Evolutionary conservation across 208 protist genomes (phyloP).

Genomic region (Lotmaria passim): DNA sequence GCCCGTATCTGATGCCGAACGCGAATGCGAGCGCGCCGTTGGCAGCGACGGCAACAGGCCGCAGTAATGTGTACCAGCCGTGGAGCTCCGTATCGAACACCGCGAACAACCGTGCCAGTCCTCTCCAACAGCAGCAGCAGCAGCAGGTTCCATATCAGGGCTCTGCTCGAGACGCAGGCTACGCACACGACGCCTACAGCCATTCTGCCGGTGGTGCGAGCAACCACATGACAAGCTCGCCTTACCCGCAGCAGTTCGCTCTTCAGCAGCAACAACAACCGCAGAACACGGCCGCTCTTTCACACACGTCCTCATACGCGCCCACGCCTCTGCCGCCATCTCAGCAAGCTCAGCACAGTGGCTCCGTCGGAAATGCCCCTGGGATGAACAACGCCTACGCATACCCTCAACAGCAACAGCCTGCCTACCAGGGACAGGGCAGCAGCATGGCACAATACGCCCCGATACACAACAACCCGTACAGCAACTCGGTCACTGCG

Average conservation of each 20-base stretch:
- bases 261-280: constrained; percentile 16
- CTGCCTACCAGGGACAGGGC: background rate
- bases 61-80: background rate
- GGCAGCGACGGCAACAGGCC: background rate
- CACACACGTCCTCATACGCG: constrained; percentile 14
- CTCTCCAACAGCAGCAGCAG: constrained; percentile 15
- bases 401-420: background rate
- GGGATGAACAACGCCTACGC: background rate
- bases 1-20: background rate
- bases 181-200: constrained; percentile 2
- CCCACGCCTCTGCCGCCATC: constrained; percentile 10
- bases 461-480: constrained; percentile 5
- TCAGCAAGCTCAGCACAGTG: constrained; percentile 2
- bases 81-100: constrained; percentile 1
- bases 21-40: background rate
- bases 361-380: background rate
- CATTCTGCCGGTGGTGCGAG: background rate
- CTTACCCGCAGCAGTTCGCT: constrained; percentile 27
- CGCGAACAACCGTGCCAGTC: background rate
- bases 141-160: constrained; percentile 5
- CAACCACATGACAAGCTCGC: background rate
- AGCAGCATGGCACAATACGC: background rate
- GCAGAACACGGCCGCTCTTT: background rate
- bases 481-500: constrained; percentile 5
- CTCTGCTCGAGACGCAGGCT: constrained; percentile 1